A percentile compares a stretch with the other conserved stretches of the same genome.
phyloP scores from a whole-genome alignment of 169 alveolate species.

The Cryptosporidium andersoni region DNA sequence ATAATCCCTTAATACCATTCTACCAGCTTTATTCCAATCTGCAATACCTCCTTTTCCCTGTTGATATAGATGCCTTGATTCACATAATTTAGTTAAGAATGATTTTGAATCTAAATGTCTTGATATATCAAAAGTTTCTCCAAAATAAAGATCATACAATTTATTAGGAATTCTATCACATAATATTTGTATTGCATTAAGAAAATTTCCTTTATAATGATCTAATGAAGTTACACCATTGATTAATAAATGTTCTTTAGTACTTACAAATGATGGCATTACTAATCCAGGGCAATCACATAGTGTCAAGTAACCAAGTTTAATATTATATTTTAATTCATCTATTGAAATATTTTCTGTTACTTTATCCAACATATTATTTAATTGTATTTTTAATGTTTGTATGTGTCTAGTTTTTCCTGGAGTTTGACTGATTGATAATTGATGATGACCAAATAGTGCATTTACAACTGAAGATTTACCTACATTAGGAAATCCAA shows the following conservation, averaged over 20 bases:
- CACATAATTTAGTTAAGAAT: slow-evolving; percentile 82
- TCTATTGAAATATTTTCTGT: neutral
- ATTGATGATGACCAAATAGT: slow-evolving; percentile 91
- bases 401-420: slow-evolving; percentile 98
- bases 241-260: slow-evolving; percentile 94
- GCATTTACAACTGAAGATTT: slow-evolving; percentile 97
- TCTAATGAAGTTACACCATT: slow-evolving; percentile 97
- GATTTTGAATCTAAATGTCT: slow-evolving; percentile 60
- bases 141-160: slow-evolving; percentile 79
- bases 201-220: slow-evolving; percentile 90
- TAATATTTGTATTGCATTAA: slow-evolving; percentile 91
- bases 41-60: slow-evolving; percentile 94
- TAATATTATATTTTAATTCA: neutral
- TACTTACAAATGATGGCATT: slow-evolving; percentile 94
- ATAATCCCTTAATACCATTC: slow-evolving; percentile 92
- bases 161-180: slow-evolving; percentile 91
- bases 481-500: slow-evolving; percentile 99
- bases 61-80: slow-evolving; percentile 80
- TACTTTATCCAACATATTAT: slow-evolving; percentile 69
- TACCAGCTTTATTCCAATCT: slow-evolving; percentile 93
- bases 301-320: slow-evolving; percentile 80
- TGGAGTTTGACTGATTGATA: slow-evolving; percentile 95
- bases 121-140: slow-evolving; percentile 71
- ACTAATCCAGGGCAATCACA: slow-evolving; percentile 98
- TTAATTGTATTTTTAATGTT: slow-evolving; percentile 83